phyloP scores from a whole-genome alignment of 495 filamentous ascomycete species.

The Tuber umbilicatum region DNA sequence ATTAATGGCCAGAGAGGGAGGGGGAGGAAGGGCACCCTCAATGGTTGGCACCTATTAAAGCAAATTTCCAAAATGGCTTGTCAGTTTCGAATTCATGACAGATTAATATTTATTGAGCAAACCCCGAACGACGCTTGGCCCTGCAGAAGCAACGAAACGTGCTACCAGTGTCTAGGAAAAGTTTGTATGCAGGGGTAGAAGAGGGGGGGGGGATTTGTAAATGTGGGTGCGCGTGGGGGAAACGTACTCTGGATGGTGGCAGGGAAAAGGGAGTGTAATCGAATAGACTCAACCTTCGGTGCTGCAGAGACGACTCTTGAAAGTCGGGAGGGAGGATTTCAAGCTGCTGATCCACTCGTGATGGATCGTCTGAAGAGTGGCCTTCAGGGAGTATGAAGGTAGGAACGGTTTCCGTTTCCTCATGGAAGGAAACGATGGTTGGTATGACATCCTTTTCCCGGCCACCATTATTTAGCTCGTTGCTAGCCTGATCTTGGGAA shows the following conservation, averaged over 20 bases:
- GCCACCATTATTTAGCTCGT: conserved; percentile 13
- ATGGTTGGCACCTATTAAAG: conserved; percentile 32
- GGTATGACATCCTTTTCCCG: conserved; percentile 18
- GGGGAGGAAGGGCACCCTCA: conserved; percentile 26
- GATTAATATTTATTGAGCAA: conserved; percentile 10
- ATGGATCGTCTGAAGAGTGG: conserved; percentile 7
- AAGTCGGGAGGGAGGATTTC: conserved; percentile 18
- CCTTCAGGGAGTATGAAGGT: conserved; percentile 32
- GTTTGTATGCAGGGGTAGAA: neutral
- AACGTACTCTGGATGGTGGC: conserved; percentile 39
- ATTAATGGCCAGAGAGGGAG: conserved; percentile 12
- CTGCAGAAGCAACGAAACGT: conserved; percentile 1
- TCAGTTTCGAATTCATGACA: conserved; percentile 10
- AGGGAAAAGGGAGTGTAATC: conserved; percentile 41
- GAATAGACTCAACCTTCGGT: conserved; percentile 36
- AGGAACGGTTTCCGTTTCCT: conserved; percentile 23
- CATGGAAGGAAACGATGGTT: conserved; percentile 14
- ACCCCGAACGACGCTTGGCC: neutral
- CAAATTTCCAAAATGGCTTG: conserved; percentile 8
- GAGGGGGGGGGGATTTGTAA: neutral
- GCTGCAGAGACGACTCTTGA: conserved; percentile 30
- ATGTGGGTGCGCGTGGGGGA: neutral
- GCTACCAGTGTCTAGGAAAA: neutral
- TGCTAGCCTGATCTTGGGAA: conserved; percentile 19
- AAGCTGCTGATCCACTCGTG: conserved; percentile 15